These are phyloP conservation scores for Wickerhamomyces chambardii DNA, from an alignment of 805 yeast species.

Conservation along the genomic window DNA sequence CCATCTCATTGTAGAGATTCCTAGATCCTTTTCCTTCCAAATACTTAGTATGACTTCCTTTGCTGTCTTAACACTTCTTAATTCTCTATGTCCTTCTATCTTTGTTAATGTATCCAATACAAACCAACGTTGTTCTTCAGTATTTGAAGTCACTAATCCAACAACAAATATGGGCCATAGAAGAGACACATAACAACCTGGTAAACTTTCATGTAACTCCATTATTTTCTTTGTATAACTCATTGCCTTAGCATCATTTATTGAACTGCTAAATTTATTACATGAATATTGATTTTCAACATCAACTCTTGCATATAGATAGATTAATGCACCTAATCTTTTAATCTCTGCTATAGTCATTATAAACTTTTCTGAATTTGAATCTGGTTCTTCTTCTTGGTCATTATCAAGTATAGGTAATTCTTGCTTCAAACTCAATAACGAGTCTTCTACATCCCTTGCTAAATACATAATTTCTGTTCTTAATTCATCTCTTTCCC, in stretches of 20 bases:
- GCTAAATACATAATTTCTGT: conserved; percentile 18
- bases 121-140: conserved; percentile 29
- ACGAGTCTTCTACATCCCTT: conserved; percentile 17
- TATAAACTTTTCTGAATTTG: conserved; percentile 13
- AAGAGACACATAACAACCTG: conserved; percentile 25
- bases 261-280: not conserved
- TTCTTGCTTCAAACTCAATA: conserved; percentile 16
- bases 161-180: conserved; percentile 32
- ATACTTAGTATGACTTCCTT: conserved; percentile 23
- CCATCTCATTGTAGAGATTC: conserved; percentile 21
- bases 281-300: conserved; percentile 12
- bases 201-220: conserved; percentile 14
- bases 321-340: conserved; percentile 23
- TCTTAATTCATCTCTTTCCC: conserved; percentile 7
- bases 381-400: conserved; percentile 6
- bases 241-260: conserved; percentile 8
- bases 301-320: conserved; percentile 26
- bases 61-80: conserved; percentile 29
- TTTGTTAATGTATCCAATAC: conserved; percentile 22
- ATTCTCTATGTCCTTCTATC: conserved; percentile 27
- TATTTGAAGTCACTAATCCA: conserved; percentile 23
- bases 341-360: conserved; percentile 28
- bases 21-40: conserved; percentile 32
- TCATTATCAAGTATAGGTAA: conserved; percentile 4
- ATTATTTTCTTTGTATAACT: conserved; percentile 15